phyloP scores from a whole-genome alignment of 2,329 filamentous ascomycete genomes.

The Magnaporthiopsis rhizophila region DNA sequence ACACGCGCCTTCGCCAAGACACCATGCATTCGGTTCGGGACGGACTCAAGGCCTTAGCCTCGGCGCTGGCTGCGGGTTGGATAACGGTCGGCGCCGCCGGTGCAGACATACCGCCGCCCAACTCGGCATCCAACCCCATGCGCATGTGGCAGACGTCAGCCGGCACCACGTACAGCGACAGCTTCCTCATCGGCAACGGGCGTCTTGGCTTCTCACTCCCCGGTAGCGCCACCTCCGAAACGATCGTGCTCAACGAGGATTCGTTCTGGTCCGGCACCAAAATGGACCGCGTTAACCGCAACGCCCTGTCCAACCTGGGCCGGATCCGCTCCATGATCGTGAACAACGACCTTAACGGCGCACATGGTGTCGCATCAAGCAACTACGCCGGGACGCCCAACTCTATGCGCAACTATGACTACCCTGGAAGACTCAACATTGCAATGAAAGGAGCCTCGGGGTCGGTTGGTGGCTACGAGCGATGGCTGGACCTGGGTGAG shows the following conservation, averaged over 20 bases:
- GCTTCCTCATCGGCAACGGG: conserved; percentile 36
- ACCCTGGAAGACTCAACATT: neutral
- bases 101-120: neutral
- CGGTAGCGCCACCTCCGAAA: conserved; percentile 27
- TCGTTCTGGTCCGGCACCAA: conserved; percentile 30
- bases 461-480: conserved; percentile 18
- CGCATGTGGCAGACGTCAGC: neutral
- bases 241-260: conserved; percentile 32
- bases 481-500: conserved; percentile 24
- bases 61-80: neutral
- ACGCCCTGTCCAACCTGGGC: conserved; percentile 22
- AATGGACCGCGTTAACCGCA: conserved; percentile 26
- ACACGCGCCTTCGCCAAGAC: neutral
- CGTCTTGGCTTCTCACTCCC: conserved; percentile 27
- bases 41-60: neutral
- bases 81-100: neutral
- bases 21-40: neutral
- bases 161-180: conserved; percentile 19
- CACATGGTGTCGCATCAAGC: conserved; percentile 23
- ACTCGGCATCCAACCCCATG: conserved; percentile 2
- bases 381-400: conserved; percentile 28
- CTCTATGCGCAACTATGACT: conserved; percentile 28
- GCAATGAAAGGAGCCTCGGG: neutral
- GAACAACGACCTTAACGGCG: conserved; percentile 23
- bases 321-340: conserved; percentile 25